A percentile compares a stretch with the other conserved stretches of the same genome.
Evolutionary conservation across 306 rosid species (phyloP).

Genomic region (Rosa lucieae): DNA sequence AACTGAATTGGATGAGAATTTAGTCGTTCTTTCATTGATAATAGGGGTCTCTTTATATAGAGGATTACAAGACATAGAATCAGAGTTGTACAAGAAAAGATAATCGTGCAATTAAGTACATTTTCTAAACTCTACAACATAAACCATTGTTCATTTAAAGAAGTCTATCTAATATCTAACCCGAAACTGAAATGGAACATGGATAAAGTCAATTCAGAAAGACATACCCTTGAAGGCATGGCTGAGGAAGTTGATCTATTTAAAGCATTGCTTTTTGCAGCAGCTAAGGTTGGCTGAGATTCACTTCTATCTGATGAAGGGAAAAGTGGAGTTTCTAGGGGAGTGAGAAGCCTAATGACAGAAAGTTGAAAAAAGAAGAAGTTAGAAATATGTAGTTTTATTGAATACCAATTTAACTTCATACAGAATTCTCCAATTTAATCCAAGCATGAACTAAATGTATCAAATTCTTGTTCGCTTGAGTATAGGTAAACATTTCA

Average conservation of each 20-base stretch:
- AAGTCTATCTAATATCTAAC: neutral
- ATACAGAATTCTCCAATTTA: neutral
- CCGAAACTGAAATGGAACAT: conserved; percentile 9
- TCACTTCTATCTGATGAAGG: conserved; percentile 67
- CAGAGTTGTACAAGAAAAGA: no score
- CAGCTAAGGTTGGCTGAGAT: conserved; percentile 43
- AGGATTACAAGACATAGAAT: no score
- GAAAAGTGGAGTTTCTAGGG: conserved; percentile 88
- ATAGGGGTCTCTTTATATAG: no score
- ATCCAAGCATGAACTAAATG: neutral
- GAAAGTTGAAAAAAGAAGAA: neutral
- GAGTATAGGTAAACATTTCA: no score
- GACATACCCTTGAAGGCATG: conserved; percentile 80
- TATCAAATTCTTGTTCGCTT: neutral
- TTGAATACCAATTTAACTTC: neutral
- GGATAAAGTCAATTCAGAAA: conserved; percentile 20
- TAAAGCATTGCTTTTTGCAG: conserved; percentile 54
- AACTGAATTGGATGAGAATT: no score
- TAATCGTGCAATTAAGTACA: neutral
- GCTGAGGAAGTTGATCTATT: conserved; percentile 64
- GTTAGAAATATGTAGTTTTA: neutral
- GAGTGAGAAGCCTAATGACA: conserved; percentile 91
- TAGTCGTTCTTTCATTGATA: no score
- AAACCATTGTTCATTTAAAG: neutral
- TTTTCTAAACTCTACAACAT: neutral